Conservation (phyloP, 177 flowering plant species). For the Tripterygium wilfordii region DNA sequence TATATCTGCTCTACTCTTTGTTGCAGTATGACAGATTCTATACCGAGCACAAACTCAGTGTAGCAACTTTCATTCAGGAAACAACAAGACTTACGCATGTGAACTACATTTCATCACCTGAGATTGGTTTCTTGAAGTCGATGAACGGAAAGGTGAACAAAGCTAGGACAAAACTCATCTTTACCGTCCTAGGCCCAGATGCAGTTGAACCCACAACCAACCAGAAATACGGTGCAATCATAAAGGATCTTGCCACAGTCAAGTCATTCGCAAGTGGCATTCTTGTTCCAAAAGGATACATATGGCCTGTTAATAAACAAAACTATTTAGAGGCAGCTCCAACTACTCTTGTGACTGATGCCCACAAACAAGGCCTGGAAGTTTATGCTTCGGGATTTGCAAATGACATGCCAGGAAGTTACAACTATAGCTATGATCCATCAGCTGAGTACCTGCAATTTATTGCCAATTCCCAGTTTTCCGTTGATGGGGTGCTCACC, state of each 20-base stretch:
- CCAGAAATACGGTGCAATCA: conserved; percentile 39
- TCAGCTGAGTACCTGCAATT: conserved; percentile 67
- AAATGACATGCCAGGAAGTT: conserved; percentile 58
- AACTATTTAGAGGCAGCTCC: conserved; percentile 45
- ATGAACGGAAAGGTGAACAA: conserved; percentile 27
- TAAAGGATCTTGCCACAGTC: conserved; percentile 44
- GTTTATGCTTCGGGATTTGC: conserved; percentile 79
- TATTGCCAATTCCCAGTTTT: conserved; percentile 53
- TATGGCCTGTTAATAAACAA: conserved; percentile 54
- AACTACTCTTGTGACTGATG: conserved; percentile 68
- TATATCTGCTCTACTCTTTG: neutral
- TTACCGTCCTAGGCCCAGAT: conserved; percentile 36
- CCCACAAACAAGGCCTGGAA: conserved; percentile 73
- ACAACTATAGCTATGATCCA: conserved; percentile 85
- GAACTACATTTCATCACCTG: conserved; percentile 72
- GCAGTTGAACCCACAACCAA: conserved; percentile 73
- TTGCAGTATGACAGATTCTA: conserved; percentile 71
- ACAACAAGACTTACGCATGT: conserved; percentile 11
- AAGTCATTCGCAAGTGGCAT: conserved; percentile 74
- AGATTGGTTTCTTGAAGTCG: conserved; percentile 64
- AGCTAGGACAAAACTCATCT: conserved; percentile 52
- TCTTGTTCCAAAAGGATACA: conserved; percentile 77
- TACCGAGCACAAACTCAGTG: conserved; percentile 36
- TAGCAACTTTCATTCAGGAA: conserved; percentile 23
- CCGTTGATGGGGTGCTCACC: conserved; percentile 85